These are phyloP conservation scores for Alternaria consortialis DNA, from an alignment of 2,329 filamentous ascomycete species.

Conservation along the genomic window DNA sequence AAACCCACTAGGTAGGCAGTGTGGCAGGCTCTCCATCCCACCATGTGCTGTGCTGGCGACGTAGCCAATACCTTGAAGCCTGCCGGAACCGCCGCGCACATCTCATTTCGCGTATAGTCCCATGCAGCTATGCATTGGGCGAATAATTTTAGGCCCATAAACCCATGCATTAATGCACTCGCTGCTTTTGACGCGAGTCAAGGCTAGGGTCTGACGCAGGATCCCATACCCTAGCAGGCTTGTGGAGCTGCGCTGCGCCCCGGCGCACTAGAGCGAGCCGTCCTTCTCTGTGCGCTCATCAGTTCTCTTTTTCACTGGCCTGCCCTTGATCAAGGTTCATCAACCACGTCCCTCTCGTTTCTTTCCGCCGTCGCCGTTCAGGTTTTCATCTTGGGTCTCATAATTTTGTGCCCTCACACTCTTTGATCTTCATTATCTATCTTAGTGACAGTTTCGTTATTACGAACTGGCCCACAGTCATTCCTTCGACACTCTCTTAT, in stretches of 20 bases:
- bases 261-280: slow-evolving; percentile 50
- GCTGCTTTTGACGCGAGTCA: slow-evolving; percentile 47
- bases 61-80: slow-evolving; percentile 29
- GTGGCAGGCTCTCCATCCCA: slow-evolving; percentile 26
- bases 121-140: slow-evolving; percentile 46
- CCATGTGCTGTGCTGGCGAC: slow-evolving; percentile 23
- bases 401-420: slow-evolving; percentile 27
- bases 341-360: slow-evolving; percentile 53
- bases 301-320: slow-evolving; percentile 54
- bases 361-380: slow-evolving; percentile 46
- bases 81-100: slow-evolving; percentile 40
- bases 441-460: slow-evolving; percentile 54
- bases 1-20: slow-evolving; percentile 19
- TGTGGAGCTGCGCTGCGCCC: slow-evolving; percentile 52
- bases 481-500: slow-evolving; percentile 44
- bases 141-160: slow-evolving; percentile 45
- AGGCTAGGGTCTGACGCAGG: slow-evolving; percentile 18
- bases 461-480: slow-evolving; percentile 53
- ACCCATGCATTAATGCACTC: slow-evolving; percentile 47
- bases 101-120: slow-evolving; percentile 48
- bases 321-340: slow-evolving; percentile 53
- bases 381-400: slow-evolving; percentile 49
- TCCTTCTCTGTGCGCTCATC: slow-evolving; percentile 52
- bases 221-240: slow-evolving; percentile 42
- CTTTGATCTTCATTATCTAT: slow-evolving; percentile 24